Conservation (phyloP, 257 asterid species). For the Lycium ferocissimum region DNA sequence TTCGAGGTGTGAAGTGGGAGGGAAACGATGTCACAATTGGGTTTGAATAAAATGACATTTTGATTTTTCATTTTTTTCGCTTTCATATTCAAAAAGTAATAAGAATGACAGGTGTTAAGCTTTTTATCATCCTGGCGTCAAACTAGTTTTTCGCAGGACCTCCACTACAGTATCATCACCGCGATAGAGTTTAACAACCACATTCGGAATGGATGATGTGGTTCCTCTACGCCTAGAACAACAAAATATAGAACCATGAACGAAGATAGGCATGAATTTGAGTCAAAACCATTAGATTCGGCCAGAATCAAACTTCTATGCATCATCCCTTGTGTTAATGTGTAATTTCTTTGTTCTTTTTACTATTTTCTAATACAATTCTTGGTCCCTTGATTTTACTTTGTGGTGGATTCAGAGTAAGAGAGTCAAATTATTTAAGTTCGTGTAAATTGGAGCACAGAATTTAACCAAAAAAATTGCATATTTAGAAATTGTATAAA, state of each 20-base stretch:
- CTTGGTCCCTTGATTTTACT: slow-evolving; percentile 36
- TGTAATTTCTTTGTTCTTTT: slow-evolving; percentile 26
- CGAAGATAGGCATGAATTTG: background rate
- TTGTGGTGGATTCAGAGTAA: background rate
- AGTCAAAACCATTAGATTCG: accelerated
- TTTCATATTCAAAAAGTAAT: too few species aligned
- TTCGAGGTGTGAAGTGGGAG: too few species aligned
- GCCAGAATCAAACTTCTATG: accelerated
- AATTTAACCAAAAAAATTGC: too few species aligned
- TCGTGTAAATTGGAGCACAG: background rate
- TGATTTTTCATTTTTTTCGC: too few species aligned
- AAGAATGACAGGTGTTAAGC: too few species aligned
- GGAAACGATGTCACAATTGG: too few species aligned
- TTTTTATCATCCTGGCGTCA: too few species aligned
- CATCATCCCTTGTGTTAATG: slow-evolving; percentile 31
- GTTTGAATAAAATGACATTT: too few species aligned
- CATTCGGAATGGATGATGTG: background rate
- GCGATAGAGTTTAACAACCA: too few species aligned
- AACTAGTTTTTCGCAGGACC: too few species aligned
- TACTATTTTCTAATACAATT: slow-evolving; percentile 38
- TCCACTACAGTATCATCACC: too few species aligned
- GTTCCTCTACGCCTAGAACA: too few species aligned
- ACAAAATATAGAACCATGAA: background rate
- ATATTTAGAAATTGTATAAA: background rate
- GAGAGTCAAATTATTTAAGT: background rate